phyloP scores from a whole-genome alignment of 306 rosid species.

The Casuarina glauca region DNA sequence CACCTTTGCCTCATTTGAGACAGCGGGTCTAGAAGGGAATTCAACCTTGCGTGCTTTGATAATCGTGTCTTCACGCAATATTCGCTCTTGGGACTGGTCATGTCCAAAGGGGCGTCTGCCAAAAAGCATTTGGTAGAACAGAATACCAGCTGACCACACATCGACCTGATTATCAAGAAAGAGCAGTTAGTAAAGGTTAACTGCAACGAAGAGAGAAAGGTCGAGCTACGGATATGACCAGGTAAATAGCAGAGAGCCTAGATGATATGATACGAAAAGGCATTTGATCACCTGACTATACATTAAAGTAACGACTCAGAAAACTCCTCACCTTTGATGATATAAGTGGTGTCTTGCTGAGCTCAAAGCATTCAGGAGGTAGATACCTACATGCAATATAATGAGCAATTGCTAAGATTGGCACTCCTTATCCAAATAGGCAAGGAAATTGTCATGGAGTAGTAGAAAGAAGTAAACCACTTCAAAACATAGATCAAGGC shows the following conservation, averaged over 20 bases:
- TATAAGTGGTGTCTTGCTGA: slow-evolving; percentile 84
- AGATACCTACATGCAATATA: slow-evolving; percentile 64
- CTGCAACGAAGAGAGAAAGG: neutral
- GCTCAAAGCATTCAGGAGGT: slow-evolving; percentile 99
- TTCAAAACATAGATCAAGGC: neutral
- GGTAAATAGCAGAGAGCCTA: neutral
- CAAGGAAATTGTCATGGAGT: slow-evolving; percentile 4
- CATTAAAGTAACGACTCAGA: neutral
- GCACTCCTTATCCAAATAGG: slow-evolving; percentile 2
- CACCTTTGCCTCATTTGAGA: slow-evolving; percentile 97
- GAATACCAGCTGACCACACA: slow-evolving; percentile 95
- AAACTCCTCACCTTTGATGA: slow-evolving; percentile 78
- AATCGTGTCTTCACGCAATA: slow-evolving; percentile 96
- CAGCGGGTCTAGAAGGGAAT: slow-evolving; percentile 83
- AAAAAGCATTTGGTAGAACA: slow-evolving; percentile 94
- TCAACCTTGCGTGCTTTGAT: slow-evolving; percentile 97
- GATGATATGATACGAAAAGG: slow-evolving; percentile 3
- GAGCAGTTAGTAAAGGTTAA: slow-evolving; percentile 22
- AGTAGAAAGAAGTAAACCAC: slow-evolving; percentile 8
- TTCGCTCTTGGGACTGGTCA: slow-evolving; percentile 93
- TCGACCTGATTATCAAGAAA: slow-evolving; percentile 71
- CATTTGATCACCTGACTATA: neutral
- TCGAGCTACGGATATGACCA: neutral
- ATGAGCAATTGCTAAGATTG: slow-evolving; percentile 2
- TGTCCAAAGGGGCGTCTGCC: slow-evolving; percentile 98